Evolutionary conservation across 108 stramenopile genomes (phyloP).

Genomic region (Cylindrotheca closterium): DNA sequence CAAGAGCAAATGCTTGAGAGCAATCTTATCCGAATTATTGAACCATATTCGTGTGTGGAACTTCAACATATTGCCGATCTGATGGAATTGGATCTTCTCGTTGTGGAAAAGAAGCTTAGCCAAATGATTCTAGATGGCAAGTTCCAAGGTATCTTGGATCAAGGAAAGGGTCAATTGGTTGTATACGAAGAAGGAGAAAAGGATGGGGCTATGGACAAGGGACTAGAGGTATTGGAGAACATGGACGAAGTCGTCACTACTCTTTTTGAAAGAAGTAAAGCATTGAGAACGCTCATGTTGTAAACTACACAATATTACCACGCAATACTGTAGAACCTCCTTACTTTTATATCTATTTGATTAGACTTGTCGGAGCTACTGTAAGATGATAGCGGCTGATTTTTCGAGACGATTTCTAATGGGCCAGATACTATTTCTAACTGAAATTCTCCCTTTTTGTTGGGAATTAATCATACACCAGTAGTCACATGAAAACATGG

Average conservation of each 20-base stretch:
- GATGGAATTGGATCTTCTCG: conserved; percentile 89
- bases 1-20: conserved; percentile 96
- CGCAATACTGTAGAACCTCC: too few species aligned
- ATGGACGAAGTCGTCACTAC: conserved; percentile 90
- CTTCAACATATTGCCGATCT: conserved; percentile 91
- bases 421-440: too few species aligned
- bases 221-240: conserved; percentile 88
- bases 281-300: conserved; percentile 81
- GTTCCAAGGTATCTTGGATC: conserved; percentile 96
- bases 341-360: too few species aligned
- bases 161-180: conserved; percentile 95
- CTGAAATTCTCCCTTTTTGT: too few species aligned
- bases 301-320: too few species aligned
- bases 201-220: conserved; percentile 87
- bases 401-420: too few species aligned
- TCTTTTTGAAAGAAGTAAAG: conserved; percentile 77
- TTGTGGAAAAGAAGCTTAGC: conserved; percentile 93
- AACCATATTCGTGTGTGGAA: conserved; percentile 98
- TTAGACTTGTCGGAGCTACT: too few species aligned
- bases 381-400: too few species aligned
- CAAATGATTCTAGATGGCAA: conserved; percentile 99
- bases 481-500: too few species aligned
- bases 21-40: conserved; percentile 95
- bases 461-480: too few species aligned
- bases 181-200: conserved; percentile 80